Evolutionary conservation across 495 filamentous ascomycete species (phyloP), one percentile per base, ranked within the genome.

Genomic region (Copromyces sp.): DNA sequence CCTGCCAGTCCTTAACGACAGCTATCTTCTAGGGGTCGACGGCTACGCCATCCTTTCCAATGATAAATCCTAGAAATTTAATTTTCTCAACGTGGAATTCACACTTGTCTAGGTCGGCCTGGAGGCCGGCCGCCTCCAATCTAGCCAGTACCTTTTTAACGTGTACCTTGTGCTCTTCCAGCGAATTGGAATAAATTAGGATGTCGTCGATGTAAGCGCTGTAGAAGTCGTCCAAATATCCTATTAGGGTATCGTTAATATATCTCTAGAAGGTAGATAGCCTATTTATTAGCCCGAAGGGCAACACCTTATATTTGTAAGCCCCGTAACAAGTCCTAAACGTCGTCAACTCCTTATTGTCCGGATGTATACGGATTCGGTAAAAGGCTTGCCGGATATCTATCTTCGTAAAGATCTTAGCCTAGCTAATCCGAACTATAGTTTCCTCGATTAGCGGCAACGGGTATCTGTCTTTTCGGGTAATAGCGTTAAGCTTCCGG

Each of bases 391-490:
- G n/a, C n/a, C n/a, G n/a, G n/a, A n/a, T n/a, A n/a, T n/a, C n/a
- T n/a, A n/a, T n/a, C 72, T 86, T 86, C 0, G 77, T 88, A 69
- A 83, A 87, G 38, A 78, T 77, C 59, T 74, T 81, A 3, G 78
- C 77, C 45, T 72, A 73, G 0, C n/a, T 35, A 0, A 88, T 37
- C 0, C 73, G 35, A 12, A 75, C 39, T 4, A 87, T 61, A 0
- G 79, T 77, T 71, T 89, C 80, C 20, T 84, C 68, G 32, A 87
- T 85, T 9, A 86, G 59, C 0, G 83, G 84, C 0, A 88, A 45
- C 0, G 83, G 82, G 53, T 87, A 85, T 0, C 75, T 41, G 47
- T 89, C 81, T 71, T 84, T 85, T 4, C 73, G 74, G 0, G 79
- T 87, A 0, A 86, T 68, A 0, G 38, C 65, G 71, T 88, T 89